phyloP scores from a whole-genome alignment of 345 rosid genomes.

The Camelina laxa region DNA sequence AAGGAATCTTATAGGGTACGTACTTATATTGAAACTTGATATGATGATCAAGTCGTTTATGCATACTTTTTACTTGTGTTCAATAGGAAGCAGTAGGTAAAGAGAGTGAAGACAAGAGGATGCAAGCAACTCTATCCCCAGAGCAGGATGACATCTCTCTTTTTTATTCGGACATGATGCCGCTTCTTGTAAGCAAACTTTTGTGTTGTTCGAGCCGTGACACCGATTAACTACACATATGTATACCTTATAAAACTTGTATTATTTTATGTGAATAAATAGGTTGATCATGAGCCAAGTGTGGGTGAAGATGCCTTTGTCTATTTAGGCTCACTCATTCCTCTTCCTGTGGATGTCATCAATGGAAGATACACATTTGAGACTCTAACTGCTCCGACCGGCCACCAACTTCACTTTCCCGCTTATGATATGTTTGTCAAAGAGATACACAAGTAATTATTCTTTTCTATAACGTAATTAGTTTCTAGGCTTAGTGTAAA shows the following conservation, averaged over 20 bases:
- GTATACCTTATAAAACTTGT: background rate
- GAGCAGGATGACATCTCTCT: constrained; percentile 79
- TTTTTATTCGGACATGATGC: constrained; percentile 88
- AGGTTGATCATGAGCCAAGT: constrained; percentile 77
- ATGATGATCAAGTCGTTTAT: background rate
- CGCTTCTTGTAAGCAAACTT: constrained; percentile 72
- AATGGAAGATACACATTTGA: constrained; percentile 87
- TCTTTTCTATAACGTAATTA: background rate
- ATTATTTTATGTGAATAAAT: constrained; percentile 25
- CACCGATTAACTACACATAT: background rate
- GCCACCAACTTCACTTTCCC: constrained; percentile 72
- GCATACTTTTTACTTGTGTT: constrained; percentile 31
- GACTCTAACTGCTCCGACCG: constrained; percentile 78
- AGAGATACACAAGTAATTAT: constrained; percentile 69
- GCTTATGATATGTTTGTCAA: constrained; percentile 76
- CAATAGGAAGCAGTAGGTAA: constrained; percentile 69
- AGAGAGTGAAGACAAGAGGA: constrained; percentile 66
- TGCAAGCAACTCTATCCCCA: constrained; percentile 39
- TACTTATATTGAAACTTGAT: background rate
- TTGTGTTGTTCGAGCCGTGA: background rate
- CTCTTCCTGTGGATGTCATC: constrained; percentile 65
- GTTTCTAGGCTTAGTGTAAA: background rate
- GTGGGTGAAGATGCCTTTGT: constrained; percentile 86
- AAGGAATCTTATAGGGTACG: constrained; percentile 49
- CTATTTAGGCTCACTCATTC: constrained; percentile 73